Percentiles rank a stretch among this genome's conserved stretches.
Conservation (phyloP, 2,329 filamentous ascomycete species). For the Fusarium sp. region DNA sequence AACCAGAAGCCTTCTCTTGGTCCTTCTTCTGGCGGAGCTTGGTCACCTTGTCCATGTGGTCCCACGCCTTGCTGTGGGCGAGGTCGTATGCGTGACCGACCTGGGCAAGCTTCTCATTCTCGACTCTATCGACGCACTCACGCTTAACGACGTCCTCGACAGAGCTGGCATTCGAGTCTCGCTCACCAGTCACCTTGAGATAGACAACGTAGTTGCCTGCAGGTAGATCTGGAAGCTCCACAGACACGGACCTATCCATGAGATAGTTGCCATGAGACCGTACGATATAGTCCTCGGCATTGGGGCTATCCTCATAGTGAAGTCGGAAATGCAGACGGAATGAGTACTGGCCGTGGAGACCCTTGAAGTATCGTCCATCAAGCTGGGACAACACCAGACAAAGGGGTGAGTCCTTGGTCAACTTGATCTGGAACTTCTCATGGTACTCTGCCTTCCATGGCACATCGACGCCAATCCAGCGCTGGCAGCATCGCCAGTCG, state of each 20-base stretch:
- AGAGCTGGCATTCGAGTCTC: slow-evolving; percentile 55
- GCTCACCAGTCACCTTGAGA: slow-evolving; percentile 63
- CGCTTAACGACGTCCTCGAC: slow-evolving; percentile 67
- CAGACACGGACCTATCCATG: slow-evolving; percentile 67
- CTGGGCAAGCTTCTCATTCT: slow-evolving; percentile 69
- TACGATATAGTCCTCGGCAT: slow-evolving; percentile 69
- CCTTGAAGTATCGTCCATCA: slow-evolving; percentile 70
- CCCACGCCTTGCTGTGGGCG: slow-evolving; percentile 67
- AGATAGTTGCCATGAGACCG: slow-evolving; percentile 68
- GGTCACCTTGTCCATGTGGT: slow-evolving; percentile 60
- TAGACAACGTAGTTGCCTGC: slow-evolving; percentile 68
- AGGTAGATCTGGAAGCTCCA: slow-evolving; percentile 65
- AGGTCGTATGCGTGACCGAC: slow-evolving; percentile 69
- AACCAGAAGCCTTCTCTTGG: slow-evolving; percentile 60
- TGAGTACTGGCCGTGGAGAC: slow-evolving; percentile 68
- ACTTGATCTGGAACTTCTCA: slow-evolving; percentile 68
- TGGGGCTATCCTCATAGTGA: slow-evolving; percentile 58
- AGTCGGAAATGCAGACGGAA: slow-evolving; percentile 63
- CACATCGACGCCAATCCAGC: slow-evolving; percentile 71
- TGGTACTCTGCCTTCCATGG: slow-evolving; percentile 72
- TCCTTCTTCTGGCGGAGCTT: slow-evolving; percentile 61
- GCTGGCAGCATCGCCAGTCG: slow-evolving; percentile 67
- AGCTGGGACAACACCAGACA: slow-evolving; percentile 71
- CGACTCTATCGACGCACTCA: slow-evolving; percentile 57
- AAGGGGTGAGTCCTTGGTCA: slow-evolving; percentile 66